Base-by-base conservation (phyloP, 2,329 filamentous ascomycete species). In the Sarocladium strictum region DNA sequence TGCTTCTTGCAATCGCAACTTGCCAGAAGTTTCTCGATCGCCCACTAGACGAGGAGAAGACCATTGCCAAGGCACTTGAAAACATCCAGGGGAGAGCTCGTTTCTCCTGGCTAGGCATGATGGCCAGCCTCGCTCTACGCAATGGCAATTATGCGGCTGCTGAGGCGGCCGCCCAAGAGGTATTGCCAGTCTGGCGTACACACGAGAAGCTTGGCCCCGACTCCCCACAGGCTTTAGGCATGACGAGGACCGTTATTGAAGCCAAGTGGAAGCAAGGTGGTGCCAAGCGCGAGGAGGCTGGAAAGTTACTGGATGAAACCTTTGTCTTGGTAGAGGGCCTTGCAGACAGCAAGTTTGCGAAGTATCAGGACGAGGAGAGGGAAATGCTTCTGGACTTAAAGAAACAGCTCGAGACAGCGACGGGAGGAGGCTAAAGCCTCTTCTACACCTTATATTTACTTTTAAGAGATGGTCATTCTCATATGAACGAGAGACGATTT, bases 291-390 rank as follows among this genome's bases (percentile, higher is more conserved):
- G 41, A 21, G 41, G 41, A 47, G 24, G 41, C 41, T 47, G 41
- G 41, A 27, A 24, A 27, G 19, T 47, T 47, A 27, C 41, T 47
- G 41, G 19, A 47, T 47, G 41, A 47, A 47, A 47, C 41, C 19
- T 47, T 47, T 47, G 24, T 24, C 41, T 47, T 47, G 41, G 41
- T 47, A 27, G 24, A 47, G 41, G 41, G 41, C 21, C 41, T 47
- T 47, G 19, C 41, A 47, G 41, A 47, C 21, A 47, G 41, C 41
- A 47, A 47, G 41, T 47, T 47, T 47, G 41, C 41, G 21, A 47
- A 47, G 41, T 47, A 47, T 47, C 41, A 47, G 41, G 41, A 47
- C 24, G 41, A 47, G 19, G 41, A 47, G 41, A 47, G 19, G 41
- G 41, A 21, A 27, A 47, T 47, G 41, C 41, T 47, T 47, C 21